These are phyloP conservation scores for Fusarium palustre DNA, from an alignment of 2,329 filamentous ascomycete genomes.

Conservation along the genomic window DNA sequence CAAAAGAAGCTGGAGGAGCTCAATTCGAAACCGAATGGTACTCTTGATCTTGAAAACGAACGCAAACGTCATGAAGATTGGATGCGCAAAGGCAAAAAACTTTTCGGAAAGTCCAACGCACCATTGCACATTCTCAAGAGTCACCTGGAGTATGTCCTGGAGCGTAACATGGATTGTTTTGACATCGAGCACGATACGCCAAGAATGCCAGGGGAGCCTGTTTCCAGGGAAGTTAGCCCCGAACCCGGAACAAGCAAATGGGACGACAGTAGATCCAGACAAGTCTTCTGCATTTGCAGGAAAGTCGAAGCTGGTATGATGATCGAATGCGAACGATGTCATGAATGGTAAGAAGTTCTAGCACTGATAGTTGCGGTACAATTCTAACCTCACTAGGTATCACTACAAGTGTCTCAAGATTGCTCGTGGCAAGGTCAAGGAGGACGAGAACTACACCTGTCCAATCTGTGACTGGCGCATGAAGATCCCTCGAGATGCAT, in stretches of 20 bases:
- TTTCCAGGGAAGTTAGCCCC: constrained; percentile 81
- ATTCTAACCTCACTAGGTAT: constrained; percentile 70
- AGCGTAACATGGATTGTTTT: constrained; percentile 91
- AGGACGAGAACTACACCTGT: constrained; percentile 98
- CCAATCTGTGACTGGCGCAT: constrained; percentile 98
- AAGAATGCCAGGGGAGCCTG: constrained; percentile 88
- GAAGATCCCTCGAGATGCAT: constrained; percentile 95
- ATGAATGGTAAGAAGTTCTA: constrained; percentile 81
- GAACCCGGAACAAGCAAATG: constrained; percentile 65
- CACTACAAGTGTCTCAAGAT: constrained; percentile 99
- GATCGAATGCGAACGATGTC: constrained; percentile 98
- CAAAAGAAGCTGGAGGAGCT: constrained; percentile 88
- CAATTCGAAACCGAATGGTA: constrained; percentile 91
- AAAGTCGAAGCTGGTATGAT: constrained; percentile 96
- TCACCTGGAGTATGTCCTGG: constrained; percentile 93
- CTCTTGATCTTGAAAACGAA: constrained; percentile 92
- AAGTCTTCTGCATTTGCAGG: constrained; percentile 97
- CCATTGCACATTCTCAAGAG: constrained; percentile 94
- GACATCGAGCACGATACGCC: constrained; percentile 87
- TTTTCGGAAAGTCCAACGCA: constrained; percentile 98
- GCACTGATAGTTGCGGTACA: background rate
- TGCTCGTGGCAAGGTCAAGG: constrained; percentile 95
- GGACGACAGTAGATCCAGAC: constrained; percentile 72
- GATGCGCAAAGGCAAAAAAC: constrained; percentile 98
- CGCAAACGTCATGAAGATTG: constrained; percentile 97